Evolutionary conservation across 140 eudicot species (phyloP).

Genomic region (Anethum foeniculum): DNA sequence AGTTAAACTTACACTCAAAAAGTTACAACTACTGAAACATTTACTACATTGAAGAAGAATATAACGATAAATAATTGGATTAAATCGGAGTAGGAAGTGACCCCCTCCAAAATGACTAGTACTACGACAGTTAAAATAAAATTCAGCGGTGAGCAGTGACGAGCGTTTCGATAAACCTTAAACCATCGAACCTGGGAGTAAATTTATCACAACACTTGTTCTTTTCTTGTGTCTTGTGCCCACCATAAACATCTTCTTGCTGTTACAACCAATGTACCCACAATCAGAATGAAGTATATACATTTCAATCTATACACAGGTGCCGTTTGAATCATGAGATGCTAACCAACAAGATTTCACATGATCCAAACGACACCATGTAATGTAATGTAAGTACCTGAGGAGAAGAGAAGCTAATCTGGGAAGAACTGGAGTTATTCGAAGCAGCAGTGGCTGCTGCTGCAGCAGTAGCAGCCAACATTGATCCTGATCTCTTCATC

Average conservation of each 20-base stretch:
- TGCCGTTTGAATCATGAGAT: too few relatives aligned
- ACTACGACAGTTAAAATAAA: too few relatives aligned
- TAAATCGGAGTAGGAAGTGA: too few relatives aligned
- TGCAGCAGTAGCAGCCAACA: neutral
- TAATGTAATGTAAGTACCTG: neutral
- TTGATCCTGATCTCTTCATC: neutral
- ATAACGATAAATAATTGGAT: neutral
- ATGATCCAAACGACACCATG: too few relatives aligned
- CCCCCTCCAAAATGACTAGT: neutral
- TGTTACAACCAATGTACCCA: neutral
- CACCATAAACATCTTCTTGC: neutral
- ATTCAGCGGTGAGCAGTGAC: constrained; percentile 73
- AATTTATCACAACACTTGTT: neutral
- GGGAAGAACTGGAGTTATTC: neutral
- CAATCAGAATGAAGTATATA: neutral
- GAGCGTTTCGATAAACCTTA: constrained; percentile 76
- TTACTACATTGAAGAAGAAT: neutral
- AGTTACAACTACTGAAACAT: neutral
- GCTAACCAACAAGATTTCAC: too few relatives aligned
- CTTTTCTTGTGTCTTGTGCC: neutral
- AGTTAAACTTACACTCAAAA: neutral
- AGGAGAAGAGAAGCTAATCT: neutral
- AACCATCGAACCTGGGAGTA: constrained; percentile 48
- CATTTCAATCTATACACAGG: neutral
- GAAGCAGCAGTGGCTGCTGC: neutral